Percentiles rank a stretch among this genome's conserved stretches.
Conservation (phyloP, 352 stramenopile species). For the Globisporangium cylindrosporum region DNA sequence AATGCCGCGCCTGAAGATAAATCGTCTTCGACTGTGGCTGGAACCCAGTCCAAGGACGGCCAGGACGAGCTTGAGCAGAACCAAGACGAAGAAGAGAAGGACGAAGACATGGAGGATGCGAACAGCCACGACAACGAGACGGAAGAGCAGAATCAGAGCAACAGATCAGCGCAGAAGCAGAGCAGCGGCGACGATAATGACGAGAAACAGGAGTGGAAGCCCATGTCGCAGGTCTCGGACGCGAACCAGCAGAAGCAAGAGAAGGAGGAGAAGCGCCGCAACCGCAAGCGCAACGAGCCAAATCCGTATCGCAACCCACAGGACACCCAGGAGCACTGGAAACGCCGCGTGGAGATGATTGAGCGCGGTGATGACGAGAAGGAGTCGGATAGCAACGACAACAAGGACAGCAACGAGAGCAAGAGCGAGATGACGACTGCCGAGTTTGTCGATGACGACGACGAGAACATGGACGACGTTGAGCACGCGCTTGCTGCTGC, state of each 20-base stretch:
- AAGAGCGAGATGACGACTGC: slow-evolving; percentile 53
- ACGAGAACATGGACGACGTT: slow-evolving; percentile 60
- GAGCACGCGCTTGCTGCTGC: slow-evolving; percentile 63
- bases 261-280: slow-evolving; percentile 72
- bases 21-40: slow-evolving; percentile 54
- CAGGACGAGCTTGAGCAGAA: slow-evolving; percentile 68
- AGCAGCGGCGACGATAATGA: slow-evolving; percentile 49
- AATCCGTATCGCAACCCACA: slow-evolving; percentile 96
- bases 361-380: slow-evolving; percentile 39
- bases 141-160: slow-evolving; percentile 59
- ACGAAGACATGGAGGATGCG: slow-evolving; percentile 38
- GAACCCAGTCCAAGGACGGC: slow-evolving; percentile 82
- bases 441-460: slow-evolving; percentile 66
- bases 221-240: slow-evolving; percentile 40
- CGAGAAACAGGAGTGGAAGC: slow-evolving; percentile 51
- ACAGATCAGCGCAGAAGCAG: slow-evolving; percentile 44
- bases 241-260: slow-evolving; percentile 35
- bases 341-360: slow-evolving; percentile 92
- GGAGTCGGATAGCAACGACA: slow-evolving; percentile 17
- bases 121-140: slow-evolving; percentile 24
- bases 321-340: slow-evolving; percentile 97
- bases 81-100: slow-evolving; percentile 39
- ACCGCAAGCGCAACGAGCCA: slow-evolving; percentile 74
- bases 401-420: slow-evolving; percentile 43
- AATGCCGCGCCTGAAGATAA: slow-evolving; percentile 34